Base-by-base conservation (phyloP, 2,329 filamentous ascomycete genomes). In the Arthrobotrys sphaeroides region DNA sequence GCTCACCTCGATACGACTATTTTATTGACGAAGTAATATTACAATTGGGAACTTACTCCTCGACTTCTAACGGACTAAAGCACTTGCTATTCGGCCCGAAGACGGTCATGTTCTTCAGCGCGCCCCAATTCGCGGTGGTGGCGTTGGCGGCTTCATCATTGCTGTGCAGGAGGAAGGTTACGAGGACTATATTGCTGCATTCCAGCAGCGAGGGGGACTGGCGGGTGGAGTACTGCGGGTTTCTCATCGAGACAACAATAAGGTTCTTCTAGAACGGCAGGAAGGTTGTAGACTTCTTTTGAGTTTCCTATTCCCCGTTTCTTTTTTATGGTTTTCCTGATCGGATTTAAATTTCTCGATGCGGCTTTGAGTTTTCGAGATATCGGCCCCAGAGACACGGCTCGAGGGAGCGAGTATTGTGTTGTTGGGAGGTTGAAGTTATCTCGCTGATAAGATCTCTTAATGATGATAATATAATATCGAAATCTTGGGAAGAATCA, bases 31-130 rank as follows among this genome's bases (percentile, higher is more conserved):
- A n/a, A n/a, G n/a, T n/a, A n/a, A n/a, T n/a, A n/a, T n/a, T n/a
- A n/a, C n/a, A n/a, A n/a, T n/a, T n/a, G n/a, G n/a, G n/a, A n/a
- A 60, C 72, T 69, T 45, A 75, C 72, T 75, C 72, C 53, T 75
- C 72, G 13, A 75, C 72, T 24, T 75, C 72, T n/a, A 75, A 28
- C 18, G 72, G 72, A 6, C 72, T 75, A 26, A 75, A 75, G 22
- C 72, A 64, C 16, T 68, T 75, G 38, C 47, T 75, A 28, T 75
- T 75, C 12, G 72, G 72, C 12, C 72, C 72, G 38, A 75, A 75
- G 5, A 75, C 72, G 1, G 72, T 75, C 49, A 75, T 75, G 22
- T 75, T 75, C 36, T 75, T 69, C 18, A 75, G 20, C 6, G 64
- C 55, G 26, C 59, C 42, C 72, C 72, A 75, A 31, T 74, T 67